Base-by-base conservation (phyloP, 202 grass and related monocot species). In the Schoenoplectus tabernaemontani region DNA sequence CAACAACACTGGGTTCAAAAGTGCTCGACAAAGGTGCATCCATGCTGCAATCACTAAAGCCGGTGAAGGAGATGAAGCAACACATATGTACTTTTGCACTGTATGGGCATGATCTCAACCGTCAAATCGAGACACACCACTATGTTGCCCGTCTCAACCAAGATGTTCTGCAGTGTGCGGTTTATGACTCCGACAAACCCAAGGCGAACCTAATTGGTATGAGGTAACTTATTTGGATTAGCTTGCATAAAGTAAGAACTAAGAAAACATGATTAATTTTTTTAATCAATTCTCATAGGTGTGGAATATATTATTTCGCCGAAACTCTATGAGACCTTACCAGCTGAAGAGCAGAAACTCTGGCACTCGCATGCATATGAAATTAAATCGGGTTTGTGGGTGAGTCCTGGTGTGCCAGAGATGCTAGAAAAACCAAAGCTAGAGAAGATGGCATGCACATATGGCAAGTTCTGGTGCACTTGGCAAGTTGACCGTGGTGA, bases 401-500 rank as follows among this genome's bases (percentile, higher is more conserved):
- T 72, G 36, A 80, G 48, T 68, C 93, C 89, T 8, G 41, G 66
- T 30, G 82, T 91, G 63, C 85, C 90, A 22, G 76, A n/a, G 26
- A 48, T 64, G 85, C 76, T 93, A 74, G 72, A 85, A 60, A 89
- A 83, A 80, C 16, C 85, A 82, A 87, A 91, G 88, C 81, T 93
- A 33, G 73, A 82, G 0, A 59, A 70, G 16, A 66, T 93, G 86
- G 82, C 83, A 57, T 41, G 78, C 59, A 93, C 88, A 32, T 88
- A 89, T 61, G 90, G 93, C 87, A 93, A 97, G 85, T 87, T 97
- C 79, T 97, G 93, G 88, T 97, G 90, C 93, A 93, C 93, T 16
- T 97, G 93, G 88, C 91, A 93, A 87, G 87, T 86, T 57, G 93
- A 91, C 81, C 89, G 88, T 41, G 88, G 90, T 13, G 90, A 97